phyloP scores from a whole-genome alignment of 1,284 basidiomycete genomes.

The Trametes pubescens region DNA sequence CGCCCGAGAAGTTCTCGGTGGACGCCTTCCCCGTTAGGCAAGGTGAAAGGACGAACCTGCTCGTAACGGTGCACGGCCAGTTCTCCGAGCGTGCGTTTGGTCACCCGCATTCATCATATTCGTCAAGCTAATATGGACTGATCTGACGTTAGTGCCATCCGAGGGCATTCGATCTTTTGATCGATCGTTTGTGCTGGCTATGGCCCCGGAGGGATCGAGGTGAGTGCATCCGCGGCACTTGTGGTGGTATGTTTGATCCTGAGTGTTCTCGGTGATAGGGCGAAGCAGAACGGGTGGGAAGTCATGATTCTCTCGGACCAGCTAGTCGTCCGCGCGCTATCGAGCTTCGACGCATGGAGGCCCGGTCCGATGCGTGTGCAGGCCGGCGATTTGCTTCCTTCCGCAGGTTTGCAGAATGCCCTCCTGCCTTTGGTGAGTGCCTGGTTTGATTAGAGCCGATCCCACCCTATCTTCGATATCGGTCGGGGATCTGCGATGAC shows the following conservation, averaged over 20 bases:
- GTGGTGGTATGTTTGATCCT: constrained; percentile 18
- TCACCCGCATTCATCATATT: neutral
- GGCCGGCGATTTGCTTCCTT: constrained; percentile 45
- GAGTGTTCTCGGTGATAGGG: constrained; percentile 52
- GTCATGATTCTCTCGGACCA: constrained; percentile 92
- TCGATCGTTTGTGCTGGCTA: constrained; percentile 88
- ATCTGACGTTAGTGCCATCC: constrained; percentile 34
- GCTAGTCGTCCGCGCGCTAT: constrained; percentile 84
- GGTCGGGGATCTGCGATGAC: constrained; percentile 26
- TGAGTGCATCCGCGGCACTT: constrained; percentile 51
- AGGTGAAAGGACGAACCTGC: constrained; percentile 68
- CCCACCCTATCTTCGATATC: constrained; percentile 10
- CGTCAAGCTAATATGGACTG: constrained; percentile 9
- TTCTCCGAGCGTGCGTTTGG: constrained; percentile 81
- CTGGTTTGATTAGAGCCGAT: constrained; percentile 22
- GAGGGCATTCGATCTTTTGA: constrained; percentile 91
- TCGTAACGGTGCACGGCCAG: constrained; percentile 91
- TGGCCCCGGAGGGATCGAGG: constrained; percentile 82
- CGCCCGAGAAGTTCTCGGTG: constrained; percentile 85
- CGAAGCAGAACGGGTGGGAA: constrained; percentile 87
- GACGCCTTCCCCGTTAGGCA: constrained; percentile 86
- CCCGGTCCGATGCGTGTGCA: constrained; percentile 77
- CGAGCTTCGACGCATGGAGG: constrained; percentile 82
- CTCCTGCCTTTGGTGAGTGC: constrained; percentile 64
- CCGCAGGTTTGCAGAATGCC: constrained; percentile 54